Evolutionary conservation across 1,284 basidiomycete species (phyloP).

Genomic region (Agroathelia rolfsii): DNA sequence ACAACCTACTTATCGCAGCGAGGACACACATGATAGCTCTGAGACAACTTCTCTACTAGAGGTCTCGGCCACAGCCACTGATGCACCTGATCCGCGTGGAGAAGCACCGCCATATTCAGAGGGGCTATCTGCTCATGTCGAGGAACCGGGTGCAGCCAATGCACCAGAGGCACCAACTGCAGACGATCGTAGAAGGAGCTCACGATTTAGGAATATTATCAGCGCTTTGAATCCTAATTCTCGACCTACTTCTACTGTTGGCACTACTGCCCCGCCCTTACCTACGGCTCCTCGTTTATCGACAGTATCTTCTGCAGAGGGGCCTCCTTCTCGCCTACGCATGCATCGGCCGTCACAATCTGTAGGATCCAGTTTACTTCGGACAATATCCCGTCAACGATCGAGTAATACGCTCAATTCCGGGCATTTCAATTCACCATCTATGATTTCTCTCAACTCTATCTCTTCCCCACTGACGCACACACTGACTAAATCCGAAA

Average conservation of each 20-base stretch:
- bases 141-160: constrained; percentile 10
- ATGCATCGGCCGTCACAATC: constrained; percentile 23
- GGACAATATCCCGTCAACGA: constrained; percentile 16
- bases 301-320: neutral
- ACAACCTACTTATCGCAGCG: constrained; percentile 17
- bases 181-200: no score
- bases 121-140: constrained; percentile 30
- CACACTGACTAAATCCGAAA: constrained; percentile 37
- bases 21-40: constrained; percentile 31
- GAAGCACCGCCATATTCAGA: constrained; percentile 60
- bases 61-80: constrained; percentile 5
- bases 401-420: constrained; percentile 10
- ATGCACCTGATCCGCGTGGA: constrained; percentile 31
- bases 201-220: constrained; percentile 2
- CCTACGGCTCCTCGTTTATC: neutral
- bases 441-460: constrained; percentile 32
- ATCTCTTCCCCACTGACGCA: constrained; percentile 43
- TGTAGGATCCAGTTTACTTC: constrained; percentile 25
- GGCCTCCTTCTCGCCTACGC: constrained; percentile 7
- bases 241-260: constrained; percentile 6
- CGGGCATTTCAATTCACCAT: constrained; percentile 26
- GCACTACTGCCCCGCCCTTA: constrained; percentile 1
- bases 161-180: no score
- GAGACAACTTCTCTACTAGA: constrained; percentile 20
- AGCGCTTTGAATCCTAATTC: neutral